Evolutionary conservation across 495 filamentous ascomycete species (phyloP).

Genomic region (Penicillium steckii): DNA sequence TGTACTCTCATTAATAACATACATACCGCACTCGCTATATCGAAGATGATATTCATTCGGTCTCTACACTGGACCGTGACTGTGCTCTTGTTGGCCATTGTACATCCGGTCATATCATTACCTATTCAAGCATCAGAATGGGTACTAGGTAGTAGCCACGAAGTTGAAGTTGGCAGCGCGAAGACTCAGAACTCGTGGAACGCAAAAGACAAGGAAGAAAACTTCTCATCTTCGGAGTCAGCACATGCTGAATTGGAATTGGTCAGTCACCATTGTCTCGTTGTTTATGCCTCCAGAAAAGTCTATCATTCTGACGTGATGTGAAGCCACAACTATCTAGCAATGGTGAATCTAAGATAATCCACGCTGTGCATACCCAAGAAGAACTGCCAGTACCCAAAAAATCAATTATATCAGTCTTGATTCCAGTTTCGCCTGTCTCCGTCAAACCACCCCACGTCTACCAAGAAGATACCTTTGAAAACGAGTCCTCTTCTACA

Average conservation of each 20-base stretch:
- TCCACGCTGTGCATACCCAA: not conserved
- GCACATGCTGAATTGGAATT: not conserved
- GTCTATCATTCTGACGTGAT: not conserved
- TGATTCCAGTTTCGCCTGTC: slow-evolving; percentile 8
- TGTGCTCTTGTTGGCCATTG: slow-evolving; percentile 8
- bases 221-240: not conserved
- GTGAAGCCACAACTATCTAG: not conserved
- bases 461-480: not conserved
- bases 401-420: slow-evolving; percentile 8
- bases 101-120: slow-evolving; percentile 9
- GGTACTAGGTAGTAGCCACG: slow-evolving; percentile 3
- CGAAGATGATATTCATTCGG: not conserved
- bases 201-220: not conserved
- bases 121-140: slow-evolving; percentile 16
- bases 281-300: not conserved
- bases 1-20: not conserved
- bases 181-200: not conserved
- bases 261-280: slow-evolving; percentile 7
- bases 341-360: not conserved
- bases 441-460: not conserved
- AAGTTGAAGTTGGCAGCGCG: slow-evolving; percentile 2
- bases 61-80: slow-evolving; percentile 6
- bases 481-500: not conserved
- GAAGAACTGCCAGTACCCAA: not conserved
- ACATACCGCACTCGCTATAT: not conserved